Percentiles rank a stretch among this genome's conserved stretches.
These are phyloP conservation scores for Leucocoprinus sp. DNA, from an alignment of 768 basidiomycete species.

Conservation along the genomic window DNA sequence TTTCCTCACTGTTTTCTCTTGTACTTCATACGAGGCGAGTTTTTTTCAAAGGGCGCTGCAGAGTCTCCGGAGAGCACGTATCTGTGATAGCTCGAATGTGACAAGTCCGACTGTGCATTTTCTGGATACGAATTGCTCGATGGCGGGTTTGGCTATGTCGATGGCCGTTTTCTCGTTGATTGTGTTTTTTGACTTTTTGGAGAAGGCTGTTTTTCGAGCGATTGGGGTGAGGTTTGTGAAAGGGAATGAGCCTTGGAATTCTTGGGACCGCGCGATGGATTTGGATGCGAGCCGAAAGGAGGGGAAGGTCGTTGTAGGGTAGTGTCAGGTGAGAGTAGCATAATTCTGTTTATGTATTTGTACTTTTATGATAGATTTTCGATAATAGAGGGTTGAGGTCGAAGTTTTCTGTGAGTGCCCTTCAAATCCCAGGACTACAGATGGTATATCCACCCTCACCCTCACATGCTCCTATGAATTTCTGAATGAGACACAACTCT, in stretches of 20 bases:
- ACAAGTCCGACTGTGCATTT: constrained; percentile 15
- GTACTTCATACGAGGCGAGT: not conserved
- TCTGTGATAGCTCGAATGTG: constrained; percentile 11
- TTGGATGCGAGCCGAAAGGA: constrained; percentile 1
- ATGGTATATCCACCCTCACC: no score
- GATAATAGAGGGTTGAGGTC: no score
- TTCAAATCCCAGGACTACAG: no score
- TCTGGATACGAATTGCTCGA: constrained; percentile 14
- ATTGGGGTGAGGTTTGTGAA: constrained; percentile 37
- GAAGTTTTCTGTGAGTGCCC: constrained; percentile 24
- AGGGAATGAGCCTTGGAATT: constrained; percentile 48
- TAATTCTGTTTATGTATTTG: no score
- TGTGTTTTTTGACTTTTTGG: constrained; percentile 24
- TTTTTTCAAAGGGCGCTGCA: constrained; percentile 11
- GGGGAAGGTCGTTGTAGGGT: not conserved
- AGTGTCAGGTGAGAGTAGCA: constrained; percentile 3
- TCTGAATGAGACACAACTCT: no score
- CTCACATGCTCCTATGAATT: no score
- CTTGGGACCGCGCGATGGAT: constrained; percentile 33
- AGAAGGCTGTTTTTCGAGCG: constrained; percentile 29
- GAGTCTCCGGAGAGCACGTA: constrained; percentile 8
- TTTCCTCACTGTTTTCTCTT: constrained; percentile 28
- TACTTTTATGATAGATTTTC: no score
- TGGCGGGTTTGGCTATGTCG: constrained; percentile 9
- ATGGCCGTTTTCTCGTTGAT: constrained; percentile 21